Evolutionary conservation across 495 filamentous ascomycete genomes (phyloP).

Genomic region (Podospora bellae-mahoneyi): DNA sequence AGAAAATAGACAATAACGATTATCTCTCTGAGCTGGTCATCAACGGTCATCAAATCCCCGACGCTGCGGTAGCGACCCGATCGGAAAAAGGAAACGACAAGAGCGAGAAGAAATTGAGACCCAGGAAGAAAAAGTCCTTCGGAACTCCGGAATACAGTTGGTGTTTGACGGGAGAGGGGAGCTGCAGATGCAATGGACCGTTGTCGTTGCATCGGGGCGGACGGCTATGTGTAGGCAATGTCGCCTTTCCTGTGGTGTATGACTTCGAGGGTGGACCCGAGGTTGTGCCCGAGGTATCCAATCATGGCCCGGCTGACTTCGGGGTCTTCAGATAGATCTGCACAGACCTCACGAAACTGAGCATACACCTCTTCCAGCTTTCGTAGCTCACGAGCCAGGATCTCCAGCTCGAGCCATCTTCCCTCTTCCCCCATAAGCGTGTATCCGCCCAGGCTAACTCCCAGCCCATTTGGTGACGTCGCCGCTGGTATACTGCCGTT

Average conservation of each 20-base stretch:
- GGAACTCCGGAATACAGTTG: constrained; percentile 5
- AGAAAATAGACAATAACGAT: constrained; percentile 19
- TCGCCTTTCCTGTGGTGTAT: constrained; percentile 38
- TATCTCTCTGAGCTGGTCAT: constrained; percentile 19
- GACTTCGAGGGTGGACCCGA: constrained; percentile 36
- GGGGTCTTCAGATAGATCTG: constrained; percentile 40
- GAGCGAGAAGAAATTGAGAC: constrained; percentile 1
- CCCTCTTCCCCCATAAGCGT: constrained; percentile 44
- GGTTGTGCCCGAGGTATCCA: constrained; percentile 40
- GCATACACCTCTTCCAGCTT: constrained; percentile 45
- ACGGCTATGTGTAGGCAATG: constrained; percentile 21
- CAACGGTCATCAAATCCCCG: constrained; percentile 10
- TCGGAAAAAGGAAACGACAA: constrained; percentile 1
- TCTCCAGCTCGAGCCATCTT: constrained; percentile 44
- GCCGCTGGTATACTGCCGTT: constrained; percentile 24
- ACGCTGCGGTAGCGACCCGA: neutral
- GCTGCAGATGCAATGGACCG: constrained; percentile 7
- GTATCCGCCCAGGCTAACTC: constrained; percentile 44
- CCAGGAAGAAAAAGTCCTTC: neutral
- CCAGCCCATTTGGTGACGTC: constrained; percentile 25
- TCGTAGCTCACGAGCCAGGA: constrained; percentile 44
- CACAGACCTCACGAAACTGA: constrained; percentile 41
- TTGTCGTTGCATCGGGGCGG: constrained; percentile 6
- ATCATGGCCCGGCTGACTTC: constrained; percentile 43
- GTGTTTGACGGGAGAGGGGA: neutral